phyloP scores from a whole-genome alignment of 345 rosid genomes.

The Sonneratia alba region DNA sequence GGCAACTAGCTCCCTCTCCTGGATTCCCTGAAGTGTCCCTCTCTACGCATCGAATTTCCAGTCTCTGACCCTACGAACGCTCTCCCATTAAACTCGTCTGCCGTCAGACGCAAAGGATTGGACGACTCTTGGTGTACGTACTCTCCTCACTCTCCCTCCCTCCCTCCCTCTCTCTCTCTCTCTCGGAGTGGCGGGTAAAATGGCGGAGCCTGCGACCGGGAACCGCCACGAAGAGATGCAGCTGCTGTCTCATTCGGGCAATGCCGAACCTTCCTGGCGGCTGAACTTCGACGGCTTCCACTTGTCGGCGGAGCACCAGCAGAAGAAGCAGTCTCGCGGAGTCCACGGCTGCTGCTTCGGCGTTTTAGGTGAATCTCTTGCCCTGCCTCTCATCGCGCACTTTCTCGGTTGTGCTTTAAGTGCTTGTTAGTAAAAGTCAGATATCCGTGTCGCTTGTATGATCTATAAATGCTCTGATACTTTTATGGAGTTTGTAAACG shows the following conservation, averaged over 20 bases:
- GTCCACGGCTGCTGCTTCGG: constrained; percentile 67
- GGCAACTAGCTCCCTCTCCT: neutral
- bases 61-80: neutral
- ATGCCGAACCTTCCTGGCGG: constrained; percentile 75
- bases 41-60: constrained; percentile 11
- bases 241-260: constrained; percentile 31
- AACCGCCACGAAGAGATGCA: constrained; percentile 51
- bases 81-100: neutral
- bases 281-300: constrained; percentile 75
- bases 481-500: neutral
- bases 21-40: constrained; percentile 20
- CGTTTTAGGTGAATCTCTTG: constrained; percentile 43
- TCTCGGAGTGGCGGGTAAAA: constrained; percentile 12
- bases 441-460: neutral
- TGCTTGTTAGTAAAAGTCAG: neutral
- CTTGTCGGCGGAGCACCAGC: constrained; percentile 41
- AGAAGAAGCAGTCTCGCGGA: constrained; percentile 37
- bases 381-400: neutral
- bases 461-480: neutral
- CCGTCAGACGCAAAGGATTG: too few species aligned
- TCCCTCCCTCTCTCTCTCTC: neutral
- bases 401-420: neutral
- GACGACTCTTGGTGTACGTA: neutral
- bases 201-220: constrained; percentile 26
- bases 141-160: neutral